Evolutionary conservation across 768 basidiomycete species (phyloP).

Genomic region (Pulveroboletus sp.): DNA sequence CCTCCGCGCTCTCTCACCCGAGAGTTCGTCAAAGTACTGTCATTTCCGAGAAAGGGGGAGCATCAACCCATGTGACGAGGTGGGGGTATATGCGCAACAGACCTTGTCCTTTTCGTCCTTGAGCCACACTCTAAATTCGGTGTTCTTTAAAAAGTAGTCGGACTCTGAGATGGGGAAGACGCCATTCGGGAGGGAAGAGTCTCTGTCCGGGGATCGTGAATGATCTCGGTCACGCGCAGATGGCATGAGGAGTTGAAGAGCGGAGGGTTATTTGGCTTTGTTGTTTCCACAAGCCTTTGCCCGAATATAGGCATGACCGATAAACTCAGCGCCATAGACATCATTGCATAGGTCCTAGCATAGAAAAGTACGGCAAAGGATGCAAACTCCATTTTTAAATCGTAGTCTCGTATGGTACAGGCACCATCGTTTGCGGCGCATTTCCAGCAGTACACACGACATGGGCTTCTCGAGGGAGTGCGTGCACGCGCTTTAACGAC

Average conservation of each 20-base stretch:
- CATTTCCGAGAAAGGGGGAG: conserved; percentile 28
- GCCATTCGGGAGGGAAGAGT: conserved; percentile 46
- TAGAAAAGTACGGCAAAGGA: conserved; percentile 7
- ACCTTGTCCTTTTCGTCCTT: conserved; percentile 67
- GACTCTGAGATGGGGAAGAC: conserved; percentile 67
- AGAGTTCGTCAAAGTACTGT: conserved; percentile 55
- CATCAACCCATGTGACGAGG: background rate
- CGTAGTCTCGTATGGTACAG: conserved; percentile 93
- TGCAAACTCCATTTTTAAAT: conserved; percentile 52
- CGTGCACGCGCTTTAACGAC: conserved; percentile 80
- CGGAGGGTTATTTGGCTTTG: conserved; percentile 6
- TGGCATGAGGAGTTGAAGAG: conserved; percentile 5
- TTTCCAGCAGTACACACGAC: conserved; percentile 71
- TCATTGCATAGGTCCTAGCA: conserved; percentile 24
- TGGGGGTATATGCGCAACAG: conserved; percentile 5
- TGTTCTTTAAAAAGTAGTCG: conserved; percentile 86
- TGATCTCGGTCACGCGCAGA: conserved; percentile 6
- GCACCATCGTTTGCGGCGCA: conserved; percentile 87
- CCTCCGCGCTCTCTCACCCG: background rate
- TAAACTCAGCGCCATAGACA: background rate
- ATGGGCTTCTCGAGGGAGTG: conserved; percentile 73
- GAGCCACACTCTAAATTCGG: conserved; percentile 80
- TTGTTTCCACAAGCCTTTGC: conserved; percentile 2
- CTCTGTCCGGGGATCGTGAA: conserved; percentile 45
- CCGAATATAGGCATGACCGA: too few relatives aligned